Base-by-base conservation (phyloP, 2,329 filamentous ascomycete genomes). In the Pseudogymnoascus verrucosus region DNA sequence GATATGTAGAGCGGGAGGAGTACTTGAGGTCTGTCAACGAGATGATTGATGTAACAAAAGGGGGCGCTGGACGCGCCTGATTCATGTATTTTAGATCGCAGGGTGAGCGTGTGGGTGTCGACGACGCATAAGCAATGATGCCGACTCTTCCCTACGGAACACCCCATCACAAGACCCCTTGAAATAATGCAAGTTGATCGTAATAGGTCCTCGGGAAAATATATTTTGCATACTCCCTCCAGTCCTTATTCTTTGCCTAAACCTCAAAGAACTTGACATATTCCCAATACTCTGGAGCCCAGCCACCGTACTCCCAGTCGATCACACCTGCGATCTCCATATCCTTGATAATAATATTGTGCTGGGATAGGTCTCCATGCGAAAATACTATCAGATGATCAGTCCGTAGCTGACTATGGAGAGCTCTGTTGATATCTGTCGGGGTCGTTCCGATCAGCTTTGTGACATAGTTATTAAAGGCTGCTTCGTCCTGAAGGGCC, bases 361-460 rank as follows among this genome's bases (percentile, higher is more conserved):
- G 67, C 2, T 74, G 75, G 8, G 72, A 74, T 10, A 85, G 72
- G 68, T 85, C 82, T 2, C 77, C 77, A 71, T 84, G 81, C 1
- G 80, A 80, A 64, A 84, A 78, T 1, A 78, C 74, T 34, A 76
- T 69, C n/a, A 67, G 67, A 66, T 76, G 71, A 68, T 57, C 44
- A 12, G 40, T 57, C 5, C 47, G 26, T 7, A 57, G 2, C 26
- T 34, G 47, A 5, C 47, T 57, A 1, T 1, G 47, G n/a, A 57
- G 26, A 57, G 47, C 47, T 0, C 4, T 6, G n/a, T 34, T 34
- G 2, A 57, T 57, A 2, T 57, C 47, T 7, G 47, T 34, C 10
- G 47, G 47, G 26, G 47, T 57, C 10, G 47, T 34, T 4, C n/a
- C 47, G 5, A 34, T 57, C n/a, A 57, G 10, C 10, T 57, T 57